These are phyloP conservation scores for Aspergillus intermedius DNA, from an alignment of 2,329 filamentous ascomycete species.

Conservation along the genomic window DNA sequence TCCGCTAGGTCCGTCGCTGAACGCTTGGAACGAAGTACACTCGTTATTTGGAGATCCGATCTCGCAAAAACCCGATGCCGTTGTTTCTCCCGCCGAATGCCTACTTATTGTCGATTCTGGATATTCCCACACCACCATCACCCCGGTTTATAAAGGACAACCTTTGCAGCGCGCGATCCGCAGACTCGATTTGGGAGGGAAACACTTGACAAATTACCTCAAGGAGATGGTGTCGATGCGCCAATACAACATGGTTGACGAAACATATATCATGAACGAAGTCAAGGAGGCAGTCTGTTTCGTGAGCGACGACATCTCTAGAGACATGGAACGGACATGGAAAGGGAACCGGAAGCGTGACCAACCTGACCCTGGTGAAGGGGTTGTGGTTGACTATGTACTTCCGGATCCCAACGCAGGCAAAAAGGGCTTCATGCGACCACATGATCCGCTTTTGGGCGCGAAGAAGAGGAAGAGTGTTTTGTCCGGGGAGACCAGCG, in stretches of 20 bases:
- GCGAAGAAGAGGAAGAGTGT: conserved; percentile 46
- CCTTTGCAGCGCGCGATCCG: conserved; percentile 76
- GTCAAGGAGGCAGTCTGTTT: conserved; percentile 90
- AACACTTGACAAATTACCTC: conserved; percentile 86
- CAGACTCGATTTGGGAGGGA: conserved; percentile 84
- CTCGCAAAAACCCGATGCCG: conserved; percentile 33
- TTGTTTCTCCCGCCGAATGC: conserved; percentile 61
- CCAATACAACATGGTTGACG: conserved; percentile 93
- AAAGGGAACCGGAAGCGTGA: conserved; percentile 56
- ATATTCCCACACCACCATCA: conserved; percentile 87
- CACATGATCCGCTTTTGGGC: conserved; percentile 65
- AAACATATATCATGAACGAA: conserved; percentile 87
- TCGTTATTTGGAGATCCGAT: conserved; percentile 58
- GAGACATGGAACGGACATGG: conserved; percentile 77
- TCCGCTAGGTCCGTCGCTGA: conserved; percentile 60
- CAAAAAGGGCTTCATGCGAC: conserved; percentile 63
- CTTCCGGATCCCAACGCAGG: conserved; percentile 68
- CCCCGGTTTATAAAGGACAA: conserved; percentile 73
- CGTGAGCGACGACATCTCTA: conserved; percentile 67
- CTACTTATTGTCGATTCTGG: conserved; percentile 86
- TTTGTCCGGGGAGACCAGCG: conserved; percentile 40
- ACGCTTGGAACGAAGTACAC: conserved; percentile 75
- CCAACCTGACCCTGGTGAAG: conserved; percentile 20
- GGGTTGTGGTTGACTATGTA: conserved; percentile 81
- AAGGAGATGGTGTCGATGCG: conserved; percentile 83